phyloP scores from a whole-genome alignment of 768 basidiomycete species.

The Lactarius psammicola region DNA sequence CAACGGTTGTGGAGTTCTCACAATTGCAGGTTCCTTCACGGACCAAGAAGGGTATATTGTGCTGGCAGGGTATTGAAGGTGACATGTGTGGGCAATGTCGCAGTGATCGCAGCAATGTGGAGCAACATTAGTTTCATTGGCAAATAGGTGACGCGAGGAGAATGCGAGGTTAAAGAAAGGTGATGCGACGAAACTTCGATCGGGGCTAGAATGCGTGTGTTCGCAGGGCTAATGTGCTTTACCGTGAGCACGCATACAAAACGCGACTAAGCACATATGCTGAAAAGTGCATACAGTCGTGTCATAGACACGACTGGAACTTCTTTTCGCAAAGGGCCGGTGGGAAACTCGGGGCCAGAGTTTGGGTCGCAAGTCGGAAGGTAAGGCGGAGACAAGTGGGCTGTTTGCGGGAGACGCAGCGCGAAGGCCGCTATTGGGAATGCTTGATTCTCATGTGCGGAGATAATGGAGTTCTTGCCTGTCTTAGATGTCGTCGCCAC shows the following conservation, averaged over 20 bases:
- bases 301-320: neutral
- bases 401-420: neutral
- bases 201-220: neutral
- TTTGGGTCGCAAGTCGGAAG: neutral
- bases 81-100: neutral
- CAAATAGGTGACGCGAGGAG: conserved; percentile 11
- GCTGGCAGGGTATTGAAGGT: neutral
- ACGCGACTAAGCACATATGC: conserved; percentile 6
- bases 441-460: neutral
- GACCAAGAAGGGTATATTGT: neutral
- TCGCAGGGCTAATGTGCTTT: neutral
- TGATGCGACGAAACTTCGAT: conserved; percentile 7
- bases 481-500: neutral
- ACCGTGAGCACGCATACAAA: conserved; percentile 5
- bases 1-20: neutral
- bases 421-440: neutral
- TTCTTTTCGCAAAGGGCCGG: neutral
- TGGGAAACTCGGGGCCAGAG: neutral
- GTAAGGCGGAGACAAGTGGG: neutral
- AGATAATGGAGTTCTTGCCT: neutral
- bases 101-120: neutral
- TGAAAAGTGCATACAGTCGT: neutral
- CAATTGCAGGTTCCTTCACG: neutral
- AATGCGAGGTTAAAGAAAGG: conserved; percentile 15
- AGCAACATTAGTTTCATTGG: neutral